Conservation (phyloP, 2,329 filamentous ascomycete species). For the Fusarium paranaense region DNA sequence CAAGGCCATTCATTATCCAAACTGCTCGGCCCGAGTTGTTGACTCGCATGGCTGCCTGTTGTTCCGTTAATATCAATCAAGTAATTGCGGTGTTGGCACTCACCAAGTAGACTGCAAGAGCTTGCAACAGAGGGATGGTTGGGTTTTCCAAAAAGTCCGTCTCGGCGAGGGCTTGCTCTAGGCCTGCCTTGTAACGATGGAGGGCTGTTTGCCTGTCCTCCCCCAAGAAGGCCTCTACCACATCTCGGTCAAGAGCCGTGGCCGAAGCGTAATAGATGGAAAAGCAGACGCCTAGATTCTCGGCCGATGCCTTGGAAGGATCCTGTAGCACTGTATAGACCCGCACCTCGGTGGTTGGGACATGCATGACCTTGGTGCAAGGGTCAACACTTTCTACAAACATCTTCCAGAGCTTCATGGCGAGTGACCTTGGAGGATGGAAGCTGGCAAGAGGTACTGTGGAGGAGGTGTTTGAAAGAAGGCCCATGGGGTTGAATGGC, state of each 20-base stretch:
- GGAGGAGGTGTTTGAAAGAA: slow-evolving; percentile 44
- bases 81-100: neutral
- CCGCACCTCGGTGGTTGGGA: slow-evolving; percentile 47
- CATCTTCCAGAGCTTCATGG: slow-evolving; percentile 47
- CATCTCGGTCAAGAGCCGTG: slow-evolving; percentile 52
- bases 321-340: slow-evolving; percentile 49
- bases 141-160: slow-evolving; percentile 55
- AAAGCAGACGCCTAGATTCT: slow-evolving; percentile 54
- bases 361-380: slow-evolving; percentile 45
- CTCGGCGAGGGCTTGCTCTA: slow-evolving; percentile 54
- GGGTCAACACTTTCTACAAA: slow-evolving; percentile 46
- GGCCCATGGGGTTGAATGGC: slow-evolving; percentile 49
- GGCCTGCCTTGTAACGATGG: slow-evolving; percentile 45
- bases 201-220: slow-evolving; percentile 42
- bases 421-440: slow-evolving; percentile 42
- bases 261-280: slow-evolving; percentile 63
- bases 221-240: slow-evolving; percentile 47
- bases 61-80: neutral
- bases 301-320: slow-evolving; percentile 41
- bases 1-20: slow-evolving; percentile 58
- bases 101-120: slow-evolving; percentile 54
- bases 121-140: slow-evolving; percentile 50
- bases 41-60: slow-evolving; percentile 45
- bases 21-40: slow-evolving; percentile 50
- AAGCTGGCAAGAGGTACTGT: slow-evolving; percentile 29